Evolutionary conservation across 306 rosid genomes (phyloP), one percentile per base, ranked within the genome.

Genomic region (Macrotyloma uniflorum): DNA sequence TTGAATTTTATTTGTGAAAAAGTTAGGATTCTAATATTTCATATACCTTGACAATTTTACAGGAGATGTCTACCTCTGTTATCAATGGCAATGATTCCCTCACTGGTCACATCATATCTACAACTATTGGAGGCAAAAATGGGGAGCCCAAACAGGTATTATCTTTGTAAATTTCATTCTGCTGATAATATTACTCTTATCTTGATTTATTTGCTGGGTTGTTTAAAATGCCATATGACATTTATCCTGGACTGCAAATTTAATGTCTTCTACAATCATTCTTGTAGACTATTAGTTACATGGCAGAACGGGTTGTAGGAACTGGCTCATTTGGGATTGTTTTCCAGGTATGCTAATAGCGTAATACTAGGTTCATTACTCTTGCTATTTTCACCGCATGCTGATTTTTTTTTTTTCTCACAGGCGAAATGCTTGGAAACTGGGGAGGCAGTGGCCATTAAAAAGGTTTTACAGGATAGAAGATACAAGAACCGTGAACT

Each of bases 401-500:
- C 62, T 76, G 61, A 67, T 77, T 12, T 26, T 55, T 62, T 18
- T 13, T 6, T 40, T 64, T 12, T 24, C 42, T 72, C 15, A 36
- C 70, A 94, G 98, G 98, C 98, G 15, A 94, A 90, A 82, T 94
- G 98, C 86, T 82, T 94, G 88, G 98, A 94, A 89, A 89, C 97
- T 69, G 97, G 97, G 6, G 98, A 92, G 72, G 88, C 92, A 2
- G 96, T 94, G 84, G 98, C 98, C n/a, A 94, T 94, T 72, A 94
- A 94, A 81, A 94, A 94, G 79, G 97, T 94, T 67, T 84, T 94
- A 83, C 98, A 94, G 68, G 97, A 94, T 83, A 84, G 93, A 82
- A 88, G 97, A 84, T 92, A 88, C 67, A 94, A 94, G 83, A 94
- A 92, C 70, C 93, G 97, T 74, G 98, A 92, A 72, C 88, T 94